phyloP scores from a whole-genome alignment of 2,329 filamentous ascomycete species.

The Ophiostoma ulmi region DNA sequence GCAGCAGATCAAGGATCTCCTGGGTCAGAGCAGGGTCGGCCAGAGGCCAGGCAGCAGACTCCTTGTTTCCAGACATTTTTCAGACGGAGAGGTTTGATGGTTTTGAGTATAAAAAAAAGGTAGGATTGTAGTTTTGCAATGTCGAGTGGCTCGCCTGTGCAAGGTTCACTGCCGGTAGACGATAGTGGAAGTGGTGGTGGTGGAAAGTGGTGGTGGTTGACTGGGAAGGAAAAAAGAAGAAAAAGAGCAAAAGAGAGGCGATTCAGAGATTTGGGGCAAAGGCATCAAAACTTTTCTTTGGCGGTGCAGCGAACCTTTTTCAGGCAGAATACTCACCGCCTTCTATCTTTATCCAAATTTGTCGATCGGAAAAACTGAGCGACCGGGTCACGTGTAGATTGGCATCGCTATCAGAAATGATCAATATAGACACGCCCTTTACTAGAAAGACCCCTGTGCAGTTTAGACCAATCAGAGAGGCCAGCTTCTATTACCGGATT shows the following conservation, averaged over 20 bases:
- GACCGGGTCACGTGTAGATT: not conserved
- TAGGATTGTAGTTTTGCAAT: slow-evolving; percentile 2
- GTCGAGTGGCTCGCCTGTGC: slow-evolving; percentile 28
- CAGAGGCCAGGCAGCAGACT: slow-evolving; percentile 29
- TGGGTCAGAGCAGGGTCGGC: slow-evolving; percentile 36
- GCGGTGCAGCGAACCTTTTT: not conserved
- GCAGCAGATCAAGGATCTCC: slow-evolving; percentile 76
- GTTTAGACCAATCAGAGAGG: not conserved
- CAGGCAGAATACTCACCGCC: not conserved
- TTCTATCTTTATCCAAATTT: not conserved
- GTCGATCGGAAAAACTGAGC: not conserved
- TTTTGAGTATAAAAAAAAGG: not conserved
- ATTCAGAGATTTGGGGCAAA: not conserved
- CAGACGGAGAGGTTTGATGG: slow-evolving; percentile 11
- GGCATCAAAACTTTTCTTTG: slow-evolving; percentile 1
- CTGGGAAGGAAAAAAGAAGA: not conserved
- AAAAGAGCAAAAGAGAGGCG: not conserved
- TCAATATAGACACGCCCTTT: not conserved
- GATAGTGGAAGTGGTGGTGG: not conserved
- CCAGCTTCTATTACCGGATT: not conserved
- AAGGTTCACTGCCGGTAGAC: slow-evolving; percentile 28
- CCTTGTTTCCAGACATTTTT: slow-evolving; percentile 26
- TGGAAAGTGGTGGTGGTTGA: not conserved
- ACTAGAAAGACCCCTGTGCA: not conserved
- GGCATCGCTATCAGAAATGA: not conserved